A percentile compares a stretch with the other conserved stretches of the same genome.
phyloP scores from a whole-genome alignment of 345 rosid genomes.

The Sisymbrium irio region DNA sequence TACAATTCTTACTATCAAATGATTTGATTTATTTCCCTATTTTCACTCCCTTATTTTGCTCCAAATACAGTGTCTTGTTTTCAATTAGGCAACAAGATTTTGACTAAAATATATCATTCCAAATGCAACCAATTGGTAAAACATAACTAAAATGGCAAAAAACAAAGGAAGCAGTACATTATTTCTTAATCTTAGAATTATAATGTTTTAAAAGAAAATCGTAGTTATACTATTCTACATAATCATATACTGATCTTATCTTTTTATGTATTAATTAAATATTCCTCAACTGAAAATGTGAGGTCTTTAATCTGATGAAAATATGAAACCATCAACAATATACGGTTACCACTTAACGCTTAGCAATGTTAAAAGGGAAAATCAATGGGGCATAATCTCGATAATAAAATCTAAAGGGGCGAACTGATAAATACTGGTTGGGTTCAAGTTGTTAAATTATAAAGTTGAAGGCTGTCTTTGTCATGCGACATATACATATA shows the following conservation, averaged over 20 bases:
- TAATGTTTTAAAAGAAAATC: neutral
- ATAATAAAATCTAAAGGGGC: neutral
- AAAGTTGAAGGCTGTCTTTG: neutral
- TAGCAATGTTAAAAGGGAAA: too few relatives aligned
- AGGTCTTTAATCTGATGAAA: too few relatives aligned
- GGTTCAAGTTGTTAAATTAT: neutral
- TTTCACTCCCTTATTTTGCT: neutral
- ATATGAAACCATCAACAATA: too few relatives aligned
- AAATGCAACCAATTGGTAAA: neutral
- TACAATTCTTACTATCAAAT: neutral
- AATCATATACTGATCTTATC: too few relatives aligned
- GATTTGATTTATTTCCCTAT: neutral
- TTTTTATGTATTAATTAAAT: too few relatives aligned
- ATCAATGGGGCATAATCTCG: too few relatives aligned
- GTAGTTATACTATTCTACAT: too few relatives aligned
- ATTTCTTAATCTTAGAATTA: neutral
- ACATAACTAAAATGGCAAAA: neutral
- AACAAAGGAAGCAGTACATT: too few relatives aligned
- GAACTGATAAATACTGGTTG: neutral
- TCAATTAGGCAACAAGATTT: conserved; percentile 2
- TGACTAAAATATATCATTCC: neutral
- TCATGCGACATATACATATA: neutral
- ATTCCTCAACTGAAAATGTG: too few relatives aligned
- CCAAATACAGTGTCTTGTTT: conserved; percentile 21
- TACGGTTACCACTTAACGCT: too few relatives aligned